phyloP scores from a whole-genome alignment of 2,329 filamentous ascomycete genomes.

The Aspergillus thermomutatus region DNA sequence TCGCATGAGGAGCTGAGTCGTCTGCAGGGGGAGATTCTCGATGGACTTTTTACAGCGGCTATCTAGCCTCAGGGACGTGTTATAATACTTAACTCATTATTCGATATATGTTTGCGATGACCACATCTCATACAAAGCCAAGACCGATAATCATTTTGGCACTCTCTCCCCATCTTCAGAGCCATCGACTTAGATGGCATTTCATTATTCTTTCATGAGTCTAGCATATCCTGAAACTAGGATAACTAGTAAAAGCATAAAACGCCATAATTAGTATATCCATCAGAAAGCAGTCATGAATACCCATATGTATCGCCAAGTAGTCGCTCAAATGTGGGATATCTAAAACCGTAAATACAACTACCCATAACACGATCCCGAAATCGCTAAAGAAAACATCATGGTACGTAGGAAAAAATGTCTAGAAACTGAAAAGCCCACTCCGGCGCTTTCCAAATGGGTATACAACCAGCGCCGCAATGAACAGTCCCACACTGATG shows the following conservation, averaged over 20 bases:
- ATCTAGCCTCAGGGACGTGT: not conserved
- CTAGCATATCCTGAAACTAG: not conserved
- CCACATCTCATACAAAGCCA: too few relatives aligned
- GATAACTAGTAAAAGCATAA: not conserved
- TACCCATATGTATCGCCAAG: not conserved
- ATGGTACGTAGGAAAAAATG: not conserved
- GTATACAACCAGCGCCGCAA: slow-evolving; percentile 39
- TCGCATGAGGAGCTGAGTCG: not conserved
- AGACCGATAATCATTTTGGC: too few relatives aligned
- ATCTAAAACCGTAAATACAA: not conserved
- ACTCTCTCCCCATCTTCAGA: too few relatives aligned
- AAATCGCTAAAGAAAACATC: not conserved
- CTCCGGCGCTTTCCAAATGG: slow-evolving; percentile 39
- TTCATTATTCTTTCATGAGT: too few relatives aligned
- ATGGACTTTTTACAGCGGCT: not conserved
- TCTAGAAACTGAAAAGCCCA: slow-evolving; percentile 37
- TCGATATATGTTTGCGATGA: too few relatives aligned
- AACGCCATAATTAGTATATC: not conserved
- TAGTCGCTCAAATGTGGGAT: not conserved
- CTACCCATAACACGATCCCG: not conserved
- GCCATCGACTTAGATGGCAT: too few relatives aligned
- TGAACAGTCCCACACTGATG: slow-evolving; percentile 39
- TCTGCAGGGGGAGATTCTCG: not conserved
- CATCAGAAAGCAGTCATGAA: not conserved
- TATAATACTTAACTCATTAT: too few relatives aligned